A percentile compares a stretch with the other conserved stretches of the same genome.
Evolutionary conservation across 2,329 filamentous ascomycete genomes (phyloP).

Genomic region (Periconia digitata): DNA sequence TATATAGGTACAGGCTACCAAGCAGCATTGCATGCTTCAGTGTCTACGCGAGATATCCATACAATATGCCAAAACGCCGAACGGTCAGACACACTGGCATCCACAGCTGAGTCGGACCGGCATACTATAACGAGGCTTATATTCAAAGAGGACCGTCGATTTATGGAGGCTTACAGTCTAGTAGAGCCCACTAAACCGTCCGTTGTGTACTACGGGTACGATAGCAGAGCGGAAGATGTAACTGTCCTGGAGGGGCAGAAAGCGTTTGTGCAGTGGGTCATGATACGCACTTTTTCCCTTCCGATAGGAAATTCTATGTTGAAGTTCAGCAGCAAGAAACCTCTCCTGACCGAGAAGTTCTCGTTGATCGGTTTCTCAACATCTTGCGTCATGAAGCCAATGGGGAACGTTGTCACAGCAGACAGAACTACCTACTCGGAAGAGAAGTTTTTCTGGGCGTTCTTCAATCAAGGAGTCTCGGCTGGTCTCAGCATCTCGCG

Average conservation of each 20-base stretch:
- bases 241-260: constrained; percentile 92
- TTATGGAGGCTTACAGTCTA: constrained; percentile 80
- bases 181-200: constrained; percentile 84
- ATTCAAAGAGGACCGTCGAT: constrained; percentile 87
- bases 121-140: constrained; percentile 80
- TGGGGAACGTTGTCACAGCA: constrained; percentile 89
- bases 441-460: constrained; percentile 97
- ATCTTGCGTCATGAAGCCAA: constrained; percentile 87
- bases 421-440: constrained; percentile 87
- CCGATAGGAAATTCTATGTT: constrained; percentile 85
- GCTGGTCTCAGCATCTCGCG: constrained; percentile 88
- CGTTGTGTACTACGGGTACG: constrained; percentile 72
- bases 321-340: constrained; percentile 83
- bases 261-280: constrained; percentile 81
- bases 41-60: constrained; percentile 66
- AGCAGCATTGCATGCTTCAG: constrained; percentile 9
- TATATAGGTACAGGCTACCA: constrained; percentile 15
- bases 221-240: constrained; percentile 79
- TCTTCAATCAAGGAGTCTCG: constrained; percentile 96
- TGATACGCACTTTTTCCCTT: constrained; percentile 83
- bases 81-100: constrained; percentile 67
- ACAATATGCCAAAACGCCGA: constrained; percentile 72
- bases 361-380: constrained; percentile 88
- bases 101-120: constrained; percentile 79
- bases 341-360: constrained; percentile 89